Evolutionary conservation across 257 asterid species (phyloP).

Genomic region (Solanum pimpinellifolium): DNA sequence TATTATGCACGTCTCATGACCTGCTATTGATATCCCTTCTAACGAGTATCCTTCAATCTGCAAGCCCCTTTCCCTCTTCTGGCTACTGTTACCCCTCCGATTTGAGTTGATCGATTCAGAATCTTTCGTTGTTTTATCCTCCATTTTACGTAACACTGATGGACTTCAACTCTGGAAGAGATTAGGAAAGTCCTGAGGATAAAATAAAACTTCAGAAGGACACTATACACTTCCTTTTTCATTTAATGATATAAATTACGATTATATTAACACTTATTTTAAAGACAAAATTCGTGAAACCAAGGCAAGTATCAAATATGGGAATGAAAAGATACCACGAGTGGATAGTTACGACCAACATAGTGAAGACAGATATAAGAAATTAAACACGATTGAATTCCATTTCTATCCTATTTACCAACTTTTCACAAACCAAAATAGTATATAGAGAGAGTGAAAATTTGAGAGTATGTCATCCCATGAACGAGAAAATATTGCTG

Average conservation of each 20-base stretch:
- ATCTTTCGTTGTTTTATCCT: not conserved
- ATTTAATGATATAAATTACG: not conserved
- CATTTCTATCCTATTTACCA: not conserved
- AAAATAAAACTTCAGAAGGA: not conserved
- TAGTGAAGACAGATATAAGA: not conserved
- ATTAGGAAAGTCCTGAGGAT: not conserved
- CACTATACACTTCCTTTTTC: not conserved
- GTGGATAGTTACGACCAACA: not conserved
- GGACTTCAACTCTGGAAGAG: not conserved
- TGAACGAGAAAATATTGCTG: not conserved
- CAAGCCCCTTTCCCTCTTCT: conserved; percentile 43
- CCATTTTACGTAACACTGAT: not conserved
- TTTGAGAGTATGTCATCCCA: not conserved
- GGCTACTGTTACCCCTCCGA: conserved; percentile 13
- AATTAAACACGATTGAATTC: not conserved
- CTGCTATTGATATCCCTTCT: conserved; percentile 87
- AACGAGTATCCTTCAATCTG: conserved; percentile 54
- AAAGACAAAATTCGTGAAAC: no score
- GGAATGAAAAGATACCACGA: not conserved
- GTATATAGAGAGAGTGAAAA: not conserved
- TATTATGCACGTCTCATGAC: conserved; percentile 88
- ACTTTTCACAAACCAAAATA: not conserved
- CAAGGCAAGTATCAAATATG: no score
- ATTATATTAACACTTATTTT: no score
- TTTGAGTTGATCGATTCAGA: not conserved